Conservation (phyloP, 2,329 filamentous ascomycete species). For the Stagonosporopsis rhizophila region DNA sequence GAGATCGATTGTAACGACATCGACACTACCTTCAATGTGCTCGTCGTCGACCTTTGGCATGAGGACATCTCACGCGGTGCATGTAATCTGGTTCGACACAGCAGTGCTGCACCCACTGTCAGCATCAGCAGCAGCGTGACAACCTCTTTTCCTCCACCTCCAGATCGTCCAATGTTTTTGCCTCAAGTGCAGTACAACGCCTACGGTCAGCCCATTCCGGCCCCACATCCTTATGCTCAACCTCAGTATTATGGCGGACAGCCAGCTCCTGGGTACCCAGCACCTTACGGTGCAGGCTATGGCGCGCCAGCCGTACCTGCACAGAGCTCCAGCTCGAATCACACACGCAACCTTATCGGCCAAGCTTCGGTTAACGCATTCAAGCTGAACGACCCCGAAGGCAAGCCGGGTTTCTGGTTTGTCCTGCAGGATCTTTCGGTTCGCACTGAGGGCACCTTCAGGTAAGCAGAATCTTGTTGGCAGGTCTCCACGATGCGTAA, state of each 20-base stretch:
- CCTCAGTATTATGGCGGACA: constrained; percentile 19
- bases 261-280: constrained; percentile 28
- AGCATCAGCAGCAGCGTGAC: constrained; percentile 83
- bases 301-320: constrained; percentile 26
- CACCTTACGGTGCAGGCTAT: constrained; percentile 21
- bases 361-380: constrained; percentile 90
- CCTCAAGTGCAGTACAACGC: constrained; percentile 44
- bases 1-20: constrained; percentile 82
- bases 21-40: constrained; percentile 71
- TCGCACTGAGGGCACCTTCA: constrained; percentile 87
- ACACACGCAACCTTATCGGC: constrained; percentile 92
- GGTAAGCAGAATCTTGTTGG: constrained; percentile 63
- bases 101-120: constrained; percentile 65
- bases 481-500: not conserved
- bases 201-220: constrained; percentile 47
- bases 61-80: constrained; percentile 67
- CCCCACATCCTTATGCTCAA: constrained; percentile 13
- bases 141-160: constrained; percentile 72
- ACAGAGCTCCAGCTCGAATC: constrained; percentile 64
- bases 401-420: constrained; percentile 93
- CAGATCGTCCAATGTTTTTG: constrained; percentile 45
- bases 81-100: constrained; percentile 70
- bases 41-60: constrained; percentile 74
- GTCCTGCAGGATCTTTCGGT: constrained; percentile 95
- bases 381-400: constrained; percentile 76